These are phyloP conservation scores for Coemansia sp. DNA, from an alignment of 192 early-diverging fungal genomes.

Conservation along the genomic window DNA sequence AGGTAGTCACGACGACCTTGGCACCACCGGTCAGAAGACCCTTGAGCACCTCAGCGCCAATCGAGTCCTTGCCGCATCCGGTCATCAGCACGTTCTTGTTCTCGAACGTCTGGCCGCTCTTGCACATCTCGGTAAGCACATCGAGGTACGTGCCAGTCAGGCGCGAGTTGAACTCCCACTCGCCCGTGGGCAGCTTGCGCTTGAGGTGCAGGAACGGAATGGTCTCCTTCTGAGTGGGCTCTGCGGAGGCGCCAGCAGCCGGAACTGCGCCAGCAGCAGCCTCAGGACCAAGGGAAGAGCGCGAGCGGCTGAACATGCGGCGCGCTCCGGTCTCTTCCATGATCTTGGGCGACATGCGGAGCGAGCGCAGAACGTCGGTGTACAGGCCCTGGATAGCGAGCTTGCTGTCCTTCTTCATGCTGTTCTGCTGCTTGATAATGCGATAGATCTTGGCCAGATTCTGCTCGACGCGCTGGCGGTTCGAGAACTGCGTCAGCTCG, in stretches of 20 bases:
- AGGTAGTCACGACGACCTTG: slow-evolving; percentile 76
- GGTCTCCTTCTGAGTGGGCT: slow-evolving; percentile 57
- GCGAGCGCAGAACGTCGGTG: slow-evolving; percentile 66
- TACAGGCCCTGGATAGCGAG: slow-evolving; percentile 66
- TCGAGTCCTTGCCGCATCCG: slow-evolving; percentile 85
- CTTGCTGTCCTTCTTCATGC: slow-evolving; percentile 72
- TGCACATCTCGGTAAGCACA: slow-evolving; percentile 74
- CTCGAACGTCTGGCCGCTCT: slow-evolving; percentile 81
- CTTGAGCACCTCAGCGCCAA: slow-evolving; percentile 80
- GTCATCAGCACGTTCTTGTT: slow-evolving; percentile 86
- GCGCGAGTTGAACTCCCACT: slow-evolving; percentile 78
- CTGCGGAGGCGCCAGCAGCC: slow-evolving; percentile 6
- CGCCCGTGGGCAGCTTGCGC: slow-evolving; percentile 64
- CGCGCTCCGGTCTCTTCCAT: slow-evolving; percentile 58
- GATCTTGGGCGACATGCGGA: slow-evolving; percentile 72
- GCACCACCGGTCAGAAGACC: slow-evolving; percentile 70
- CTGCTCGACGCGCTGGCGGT: slow-evolving; percentile 75
- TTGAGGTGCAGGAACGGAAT: slow-evolving; percentile 77
- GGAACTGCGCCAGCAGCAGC: slow-evolving; percentile 3
- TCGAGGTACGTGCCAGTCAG: slow-evolving; percentile 86
- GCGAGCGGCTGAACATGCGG: slow-evolving; percentile 46
- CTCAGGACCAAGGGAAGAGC: slow-evolving; percentile 19
- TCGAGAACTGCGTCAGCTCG: slow-evolving; percentile 69
- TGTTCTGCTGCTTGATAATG: slow-evolving; percentile 74
- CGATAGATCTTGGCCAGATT: slow-evolving; percentile 74